Conservation (phyloP, 352 stramenopile species). For the Hyaloperonospora arabidopsidis region DNA sequence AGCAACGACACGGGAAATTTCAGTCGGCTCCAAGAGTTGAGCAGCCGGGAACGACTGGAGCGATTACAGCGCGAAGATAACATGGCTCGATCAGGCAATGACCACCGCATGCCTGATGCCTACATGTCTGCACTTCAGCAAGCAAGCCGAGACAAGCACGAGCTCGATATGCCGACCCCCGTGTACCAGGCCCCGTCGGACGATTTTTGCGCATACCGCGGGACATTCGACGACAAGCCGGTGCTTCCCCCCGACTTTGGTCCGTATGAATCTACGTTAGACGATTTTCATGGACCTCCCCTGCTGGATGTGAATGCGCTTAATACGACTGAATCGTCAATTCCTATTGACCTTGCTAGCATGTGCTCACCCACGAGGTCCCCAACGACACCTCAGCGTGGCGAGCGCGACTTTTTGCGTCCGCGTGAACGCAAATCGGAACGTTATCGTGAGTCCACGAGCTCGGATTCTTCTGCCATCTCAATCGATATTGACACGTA, state of each 20-base stretch:
- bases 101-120: slow-evolving; percentile 25
- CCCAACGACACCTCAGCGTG: slow-evolving; percentile 8
- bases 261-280: slow-evolving; percentile 18
- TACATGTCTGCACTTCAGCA: slow-evolving; percentile 33
- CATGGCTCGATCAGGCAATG: slow-evolving; percentile 19
- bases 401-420: slow-evolving; percentile 12
- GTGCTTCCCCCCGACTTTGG: slow-evolving; percentile 18
- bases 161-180: slow-evolving; percentile 20
- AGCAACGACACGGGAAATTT: slow-evolving; percentile 26
- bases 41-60: slow-evolving; percentile 24
- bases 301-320: slow-evolving; percentile 34
- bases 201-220: slow-evolving; percentile 21
- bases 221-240: slow-evolving; percentile 18
- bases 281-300: slow-evolving; percentile 10
- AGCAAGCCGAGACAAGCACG: slow-evolving; percentile 26
- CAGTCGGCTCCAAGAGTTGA: slow-evolving; percentile 29
- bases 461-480: slow-evolving; percentile 52
- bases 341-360: slow-evolving; percentile 19
- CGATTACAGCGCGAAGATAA: slow-evolving; percentile 25
- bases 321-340: slow-evolving; percentile 16
- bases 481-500: slow-evolving; percentile 73
- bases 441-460: slow-evolving; percentile 33
- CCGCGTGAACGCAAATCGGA: slow-evolving; percentile 19
- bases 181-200: slow-evolving; percentile 22
- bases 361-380: slow-evolving; percentile 7